Conservation (phyloP, 352 stramenopile species). For the Pythium coloratum region DNA sequence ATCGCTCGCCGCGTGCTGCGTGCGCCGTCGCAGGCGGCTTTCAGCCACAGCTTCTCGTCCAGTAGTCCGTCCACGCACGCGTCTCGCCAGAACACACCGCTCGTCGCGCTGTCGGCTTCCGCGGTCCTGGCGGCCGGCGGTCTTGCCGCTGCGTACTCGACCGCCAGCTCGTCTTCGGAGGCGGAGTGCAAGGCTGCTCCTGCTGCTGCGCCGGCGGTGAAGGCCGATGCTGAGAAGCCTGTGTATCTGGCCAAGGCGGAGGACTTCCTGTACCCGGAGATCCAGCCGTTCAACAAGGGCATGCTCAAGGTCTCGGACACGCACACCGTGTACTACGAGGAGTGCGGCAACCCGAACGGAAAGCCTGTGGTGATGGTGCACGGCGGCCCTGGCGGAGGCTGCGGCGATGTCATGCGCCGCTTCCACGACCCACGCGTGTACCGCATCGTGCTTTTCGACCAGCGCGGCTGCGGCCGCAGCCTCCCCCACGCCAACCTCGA, state of each 20-base stretch:
- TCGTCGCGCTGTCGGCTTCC: constrained; percentile 3
- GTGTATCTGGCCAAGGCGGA: constrained; percentile 50
- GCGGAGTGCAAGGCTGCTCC: constrained; percentile 22
- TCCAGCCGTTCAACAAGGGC: constrained; percentile 83
- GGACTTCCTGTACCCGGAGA: constrained; percentile 78
- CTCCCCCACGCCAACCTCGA: constrained; percentile 83
- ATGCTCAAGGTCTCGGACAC: constrained; percentile 77
- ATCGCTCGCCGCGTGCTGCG: constrained; percentile 22
- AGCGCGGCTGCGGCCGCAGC: constrained; percentile 90
- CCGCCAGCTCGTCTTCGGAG: neutral
- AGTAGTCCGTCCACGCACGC: neutral
- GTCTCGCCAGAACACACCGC: neutral
- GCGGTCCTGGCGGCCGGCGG: constrained; percentile 10
- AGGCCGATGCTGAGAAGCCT: constrained; percentile 11
- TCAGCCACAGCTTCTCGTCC: constrained; percentile 12
- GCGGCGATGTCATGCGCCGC: constrained; percentile 83
- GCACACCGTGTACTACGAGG: constrained; percentile 91
- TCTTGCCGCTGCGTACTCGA: constrained; percentile 23
- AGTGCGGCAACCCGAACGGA: constrained; percentile 83
- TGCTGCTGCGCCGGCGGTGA: neutral
- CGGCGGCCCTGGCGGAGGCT: constrained; percentile 91
- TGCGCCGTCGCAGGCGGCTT: constrained; percentile 17
- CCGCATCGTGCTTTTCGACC: constrained; percentile 93
- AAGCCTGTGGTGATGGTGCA: constrained; percentile 95
- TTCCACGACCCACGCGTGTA: constrained; percentile 93